phyloP scores from a whole-genome alignment of 768 basidiomycete genomes.

The Dacryopinax spathularia region DNA sequence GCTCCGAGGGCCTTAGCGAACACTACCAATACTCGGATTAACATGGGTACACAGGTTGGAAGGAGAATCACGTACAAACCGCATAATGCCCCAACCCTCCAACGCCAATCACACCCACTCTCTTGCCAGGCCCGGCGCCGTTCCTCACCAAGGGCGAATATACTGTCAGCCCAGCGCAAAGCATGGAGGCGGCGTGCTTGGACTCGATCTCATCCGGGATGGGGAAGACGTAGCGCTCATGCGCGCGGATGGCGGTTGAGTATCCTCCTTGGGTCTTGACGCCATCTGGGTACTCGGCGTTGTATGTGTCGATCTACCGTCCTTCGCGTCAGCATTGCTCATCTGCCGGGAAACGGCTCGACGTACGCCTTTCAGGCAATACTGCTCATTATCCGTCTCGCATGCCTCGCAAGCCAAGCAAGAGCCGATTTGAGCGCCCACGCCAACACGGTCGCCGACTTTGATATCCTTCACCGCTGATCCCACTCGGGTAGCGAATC shows the following conservation, averaged over 20 bases:
- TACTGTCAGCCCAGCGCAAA: slow-evolving; percentile 52
- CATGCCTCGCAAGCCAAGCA: slow-evolving; percentile 40
- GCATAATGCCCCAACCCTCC: slow-evolving; percentile 35
- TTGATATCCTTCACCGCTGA: slow-evolving; percentile 40
- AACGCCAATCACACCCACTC: slow-evolving; percentile 51
- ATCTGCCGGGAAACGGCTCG: slow-evolving; percentile 32
- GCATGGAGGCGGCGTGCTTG: slow-evolving; percentile 45
- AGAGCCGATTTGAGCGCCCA: slow-evolving; percentile 37
- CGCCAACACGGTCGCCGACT: slow-evolving; percentile 43
- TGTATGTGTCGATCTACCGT: slow-evolving; percentile 2
- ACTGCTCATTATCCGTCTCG: slow-evolving; percentile 40
- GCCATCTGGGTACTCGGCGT: slow-evolving; percentile 15
- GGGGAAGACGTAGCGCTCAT: slow-evolving; percentile 39
- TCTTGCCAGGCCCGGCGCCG: slow-evolving; percentile 44
- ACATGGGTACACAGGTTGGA: slow-evolving; percentile 23
- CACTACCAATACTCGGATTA: slow-evolving; percentile 20
- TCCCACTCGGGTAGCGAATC: slow-evolving; percentile 39
- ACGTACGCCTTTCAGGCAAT: slow-evolving; percentile 33
- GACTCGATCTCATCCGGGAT: slow-evolving; percentile 42
- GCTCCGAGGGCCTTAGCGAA: slow-evolving; percentile 43
- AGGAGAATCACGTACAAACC: slow-evolving; percentile 6
- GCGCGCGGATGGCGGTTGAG: slow-evolving; percentile 33
- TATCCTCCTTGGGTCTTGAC: slow-evolving; percentile 30
- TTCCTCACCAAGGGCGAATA: slow-evolving; percentile 45
- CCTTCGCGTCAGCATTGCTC: too few relatives aligned